A percentile compares a stretch with the other conserved stretches of the same genome.
These are phyloP conservation scores for Friedmanniomyces simplex DNA, from an alignment of 495 filamentous ascomycete species.

Conservation along the genomic window DNA sequence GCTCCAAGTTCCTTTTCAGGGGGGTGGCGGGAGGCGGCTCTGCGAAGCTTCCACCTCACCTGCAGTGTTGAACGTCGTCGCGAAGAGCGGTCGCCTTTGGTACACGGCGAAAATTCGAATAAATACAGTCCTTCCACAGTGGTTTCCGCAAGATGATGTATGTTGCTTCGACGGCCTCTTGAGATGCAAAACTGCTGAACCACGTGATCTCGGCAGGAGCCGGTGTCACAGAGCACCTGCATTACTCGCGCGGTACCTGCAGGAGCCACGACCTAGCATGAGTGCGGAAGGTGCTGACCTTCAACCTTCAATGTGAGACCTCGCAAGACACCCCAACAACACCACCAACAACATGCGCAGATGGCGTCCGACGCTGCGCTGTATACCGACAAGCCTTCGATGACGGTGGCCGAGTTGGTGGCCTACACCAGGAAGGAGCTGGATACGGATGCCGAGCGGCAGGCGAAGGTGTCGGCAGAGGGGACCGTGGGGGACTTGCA, in stretches of 20 bases:
- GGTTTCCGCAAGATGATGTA: no score
- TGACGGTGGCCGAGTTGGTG: constrained; percentile 17
- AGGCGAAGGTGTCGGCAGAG: constrained; percentile 13
- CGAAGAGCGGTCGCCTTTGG: no score
- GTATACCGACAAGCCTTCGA: constrained; percentile 3
- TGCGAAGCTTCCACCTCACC: background rate
- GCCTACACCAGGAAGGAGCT: constrained; percentile 17
- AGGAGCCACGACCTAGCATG: no score
- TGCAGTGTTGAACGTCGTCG: no score
- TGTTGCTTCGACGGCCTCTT: no score
- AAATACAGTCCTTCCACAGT: no score
- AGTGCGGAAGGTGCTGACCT: background rate
- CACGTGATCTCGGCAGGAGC: no score
- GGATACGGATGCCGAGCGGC: constrained; percentile 14
- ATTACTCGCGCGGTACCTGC: no score
- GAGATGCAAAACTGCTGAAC: no score
- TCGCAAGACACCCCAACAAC: background rate
- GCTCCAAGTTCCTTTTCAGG: background rate
- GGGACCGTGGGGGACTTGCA: constrained; percentile 17
- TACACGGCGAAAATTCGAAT: no score
- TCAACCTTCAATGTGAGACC: background rate
- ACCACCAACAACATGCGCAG: constrained; percentile 8
- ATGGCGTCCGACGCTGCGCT: constrained; percentile 12
- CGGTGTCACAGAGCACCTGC: no score
- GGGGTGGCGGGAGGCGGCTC: background rate